These are phyloP conservation scores for Pyrenochaeta sp. DNA, from an alignment of 2,329 filamentous ascomycete species.

Conservation along the genomic window DNA sequence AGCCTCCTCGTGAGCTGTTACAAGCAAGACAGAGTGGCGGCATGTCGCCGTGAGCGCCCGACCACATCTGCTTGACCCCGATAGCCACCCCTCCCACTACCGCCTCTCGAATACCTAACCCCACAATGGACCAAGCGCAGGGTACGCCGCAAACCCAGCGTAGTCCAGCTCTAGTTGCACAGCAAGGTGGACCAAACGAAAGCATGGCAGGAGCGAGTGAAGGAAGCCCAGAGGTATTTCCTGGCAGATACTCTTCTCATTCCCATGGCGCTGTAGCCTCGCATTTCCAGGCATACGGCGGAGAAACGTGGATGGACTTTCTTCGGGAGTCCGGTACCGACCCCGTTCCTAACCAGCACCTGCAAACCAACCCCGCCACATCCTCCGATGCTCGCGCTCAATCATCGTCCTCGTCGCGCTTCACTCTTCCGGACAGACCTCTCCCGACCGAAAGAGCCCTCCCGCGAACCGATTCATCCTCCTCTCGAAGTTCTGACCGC, in stretches of 20 bases:
- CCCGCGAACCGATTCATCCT: constrained; percentile 23
- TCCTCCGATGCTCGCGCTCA: constrained; percentile 13
- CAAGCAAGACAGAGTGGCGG: constrained; percentile 29
- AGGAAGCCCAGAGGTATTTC: constrained; percentile 6
- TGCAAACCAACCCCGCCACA: constrained; percentile 7
- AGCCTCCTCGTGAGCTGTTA: background rate
- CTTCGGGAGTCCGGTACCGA: constrained; percentile 33
- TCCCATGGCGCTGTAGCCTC: constrained; percentile 36
- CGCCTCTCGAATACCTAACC: constrained; percentile 17
- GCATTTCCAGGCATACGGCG: constrained; percentile 36
- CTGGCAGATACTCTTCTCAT: constrained; percentile 17
- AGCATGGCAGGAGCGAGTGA: constrained; percentile 9
- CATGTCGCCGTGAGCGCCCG: constrained; percentile 36
- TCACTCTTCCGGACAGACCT: constrained; percentile 29
- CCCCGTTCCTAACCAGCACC: constrained; percentile 14
- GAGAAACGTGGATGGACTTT: constrained; percentile 48
- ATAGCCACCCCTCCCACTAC: constrained; percentile 10
- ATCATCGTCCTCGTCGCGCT: constrained; percentile 18
- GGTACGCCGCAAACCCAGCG: constrained; percentile 21
- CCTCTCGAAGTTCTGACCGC: constrained; percentile 38
- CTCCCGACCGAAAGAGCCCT: too few relatives aligned
- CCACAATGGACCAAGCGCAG: constrained; percentile 11
- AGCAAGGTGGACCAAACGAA: constrained; percentile 16
- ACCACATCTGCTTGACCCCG: constrained; percentile 13
- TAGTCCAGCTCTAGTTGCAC: constrained; percentile 22